Percentiles rank a stretch among this genome's conserved stretches.
These are phyloP conservation scores for Hanseniaspora thailandica DNA, from an alignment of 805 yeast species.

Conservation along the genomic window DNA sequence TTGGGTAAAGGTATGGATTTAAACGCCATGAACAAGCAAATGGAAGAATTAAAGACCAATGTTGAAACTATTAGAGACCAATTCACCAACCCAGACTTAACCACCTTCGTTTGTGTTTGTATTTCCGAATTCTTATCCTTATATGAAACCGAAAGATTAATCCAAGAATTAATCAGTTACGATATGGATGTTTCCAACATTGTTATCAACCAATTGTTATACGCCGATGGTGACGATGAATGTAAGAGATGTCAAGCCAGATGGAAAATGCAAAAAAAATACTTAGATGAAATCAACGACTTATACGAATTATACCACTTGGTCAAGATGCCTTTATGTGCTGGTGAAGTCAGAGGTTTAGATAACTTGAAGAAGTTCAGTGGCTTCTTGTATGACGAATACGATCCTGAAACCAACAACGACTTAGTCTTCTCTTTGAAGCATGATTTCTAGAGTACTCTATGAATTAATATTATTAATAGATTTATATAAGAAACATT, in stretches of 20 bases:
- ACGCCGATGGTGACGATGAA: constrained; percentile 61
- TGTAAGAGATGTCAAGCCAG: constrained; percentile 89
- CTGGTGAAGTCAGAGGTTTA: constrained; percentile 88
- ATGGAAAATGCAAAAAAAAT: constrained; percentile 91
- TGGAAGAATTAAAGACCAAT: constrained; percentile 66
- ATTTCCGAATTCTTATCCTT: constrained; percentile 91
- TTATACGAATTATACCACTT: constrained; percentile 94
- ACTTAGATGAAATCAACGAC: constrained; percentile 89
- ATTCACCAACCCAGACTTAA: constrained; percentile 89
- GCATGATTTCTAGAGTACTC: constrained; percentile 30
- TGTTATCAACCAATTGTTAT: constrained; percentile 84
- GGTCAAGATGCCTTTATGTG: constrained; percentile 89
- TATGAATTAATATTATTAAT: constrained; percentile 16
- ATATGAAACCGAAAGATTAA: constrained; percentile 94
- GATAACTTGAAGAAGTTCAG: constrained; percentile 77
- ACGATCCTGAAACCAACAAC: constrained; percentile 50
- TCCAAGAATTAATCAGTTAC: constrained; percentile 88
- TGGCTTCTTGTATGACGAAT: constrained; percentile 64
- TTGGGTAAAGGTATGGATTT: constrained; percentile 55
- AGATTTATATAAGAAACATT: neutral
- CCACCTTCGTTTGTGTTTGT: constrained; percentile 93
- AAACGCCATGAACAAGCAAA: constrained; percentile 62
- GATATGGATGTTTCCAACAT: constrained; percentile 95
- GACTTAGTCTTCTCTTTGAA: constrained; percentile 17
- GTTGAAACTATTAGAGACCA: constrained; percentile 86